Percentiles rank a stretch among this genome's conserved stretches.
phyloP scores from a whole-genome alignment of 1,139 yeast species.

The Pichia sp. region DNA sequence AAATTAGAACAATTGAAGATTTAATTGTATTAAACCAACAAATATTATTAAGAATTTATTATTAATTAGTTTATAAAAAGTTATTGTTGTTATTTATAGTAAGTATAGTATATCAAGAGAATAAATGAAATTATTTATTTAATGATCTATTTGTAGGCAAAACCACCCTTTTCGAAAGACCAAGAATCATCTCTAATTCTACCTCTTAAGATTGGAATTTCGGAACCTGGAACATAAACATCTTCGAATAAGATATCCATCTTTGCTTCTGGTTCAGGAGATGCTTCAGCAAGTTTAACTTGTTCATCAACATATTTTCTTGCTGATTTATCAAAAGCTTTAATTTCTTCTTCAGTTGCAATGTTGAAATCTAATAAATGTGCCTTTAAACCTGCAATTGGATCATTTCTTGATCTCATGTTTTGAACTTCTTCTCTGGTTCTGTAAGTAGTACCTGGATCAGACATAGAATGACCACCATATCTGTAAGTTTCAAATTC shows the following conservation, averaged over 20 bases:
- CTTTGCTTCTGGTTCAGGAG: slow-evolving; percentile 93
- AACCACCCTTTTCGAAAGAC: slow-evolving; percentile 72
- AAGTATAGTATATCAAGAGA: too few relatives aligned
- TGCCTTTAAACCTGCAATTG: slow-evolving; percentile 92
- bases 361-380: slow-evolving; percentile 73
- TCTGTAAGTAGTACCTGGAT: slow-evolving; percentile 99
- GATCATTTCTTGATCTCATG: slow-evolving; percentile 98
- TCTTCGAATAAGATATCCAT: slow-evolving; percentile 93
- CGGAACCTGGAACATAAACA: slow-evolving; percentile 92
- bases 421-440: slow-evolving; percentile 99
- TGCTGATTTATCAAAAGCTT: slow-evolving; percentile 90
- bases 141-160: slow-evolving; percentile 32
- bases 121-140: too few relatives aligned
- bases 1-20: too few relatives aligned
- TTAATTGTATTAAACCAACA: too few relatives aligned
- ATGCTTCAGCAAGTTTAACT: slow-evolving; percentile 86
- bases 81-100: too few relatives aligned
- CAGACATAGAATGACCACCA: slow-evolving; percentile 99
- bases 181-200: slow-evolving; percentile 92
- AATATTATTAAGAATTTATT: too few relatives aligned
- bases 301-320: slow-evolving; percentile 94
- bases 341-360: slow-evolving; percentile 91
- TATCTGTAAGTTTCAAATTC: slow-evolving; percentile 98
- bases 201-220: slow-evolving; percentile 89
- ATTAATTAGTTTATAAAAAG: too few relatives aligned